phyloP scores from a whole-genome alignment of 1,139 yeast species.

The Taphrina flavorubra region DNA sequence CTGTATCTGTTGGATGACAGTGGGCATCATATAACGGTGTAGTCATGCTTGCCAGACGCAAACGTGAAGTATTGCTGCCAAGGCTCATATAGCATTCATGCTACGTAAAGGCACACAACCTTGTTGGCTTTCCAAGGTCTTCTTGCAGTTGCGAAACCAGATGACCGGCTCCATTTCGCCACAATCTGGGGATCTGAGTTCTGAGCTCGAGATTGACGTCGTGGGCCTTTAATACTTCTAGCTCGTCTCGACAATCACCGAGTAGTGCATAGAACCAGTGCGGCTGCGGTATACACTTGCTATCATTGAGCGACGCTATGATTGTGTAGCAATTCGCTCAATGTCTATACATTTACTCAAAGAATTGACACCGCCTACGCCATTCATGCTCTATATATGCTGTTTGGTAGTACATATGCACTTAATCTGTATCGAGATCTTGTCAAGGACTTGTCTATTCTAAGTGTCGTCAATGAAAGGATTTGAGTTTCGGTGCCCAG shows the following conservation, averaged over 20 bases:
- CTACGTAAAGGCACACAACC: no score
- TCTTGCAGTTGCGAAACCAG: background rate
- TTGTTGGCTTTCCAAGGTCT: no score
- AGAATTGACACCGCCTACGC: background rate
- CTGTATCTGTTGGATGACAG: slow-evolving; percentile 45
- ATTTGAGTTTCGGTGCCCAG: background rate
- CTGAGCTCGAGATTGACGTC: no score
- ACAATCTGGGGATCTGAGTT: background rate
- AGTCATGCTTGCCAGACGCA: background rate
- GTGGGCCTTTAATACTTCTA: no score
- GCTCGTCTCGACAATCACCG: no score
- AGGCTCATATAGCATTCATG: no score
- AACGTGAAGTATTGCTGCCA: no score
- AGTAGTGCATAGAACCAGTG: no score
- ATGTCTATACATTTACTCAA: no score
- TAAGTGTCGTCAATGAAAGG: background rate
- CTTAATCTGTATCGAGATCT: background rate
- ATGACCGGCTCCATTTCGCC: slow-evolving; percentile 5
- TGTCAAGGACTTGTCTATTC: background rate
- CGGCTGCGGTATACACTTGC: no score
- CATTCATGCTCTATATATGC: background rate
- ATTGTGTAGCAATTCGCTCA: no score
- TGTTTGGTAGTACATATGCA: background rate
- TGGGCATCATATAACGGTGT: slow-evolving; percentile 33
- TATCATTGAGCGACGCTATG: no score